phyloP scores from a whole-genome alignment of 495 filamentous ascomycete genomes.

The Apodospora peruviana region DNA sequence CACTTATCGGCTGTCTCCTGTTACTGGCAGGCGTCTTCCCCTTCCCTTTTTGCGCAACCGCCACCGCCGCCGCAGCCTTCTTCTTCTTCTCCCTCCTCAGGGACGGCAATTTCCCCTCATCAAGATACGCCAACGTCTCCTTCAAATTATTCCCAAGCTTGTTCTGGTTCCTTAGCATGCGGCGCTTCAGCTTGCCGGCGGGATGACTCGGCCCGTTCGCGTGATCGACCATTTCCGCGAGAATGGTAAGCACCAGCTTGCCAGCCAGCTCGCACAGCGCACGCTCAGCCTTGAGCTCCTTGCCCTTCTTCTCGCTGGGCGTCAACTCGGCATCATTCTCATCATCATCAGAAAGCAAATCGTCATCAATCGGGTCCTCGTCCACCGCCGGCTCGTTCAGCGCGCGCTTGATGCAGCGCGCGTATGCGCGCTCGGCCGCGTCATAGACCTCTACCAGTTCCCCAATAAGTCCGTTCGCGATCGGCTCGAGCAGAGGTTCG shows the following conservation, averaged over 20 bases:
- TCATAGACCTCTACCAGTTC: slow-evolving; percentile 70
- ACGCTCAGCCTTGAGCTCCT: slow-evolving; percentile 69
- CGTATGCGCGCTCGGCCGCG: slow-evolving; percentile 66
- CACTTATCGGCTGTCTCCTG: slow-evolving; percentile 29
- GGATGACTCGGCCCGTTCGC: slow-evolving; percentile 46
- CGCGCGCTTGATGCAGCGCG: slow-evolving; percentile 58
- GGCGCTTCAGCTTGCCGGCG: slow-evolving; percentile 55
- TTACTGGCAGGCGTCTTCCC: slow-evolving; percentile 35
- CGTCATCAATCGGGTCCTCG: slow-evolving; percentile 56
- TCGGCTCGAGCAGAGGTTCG: slow-evolving; percentile 57
- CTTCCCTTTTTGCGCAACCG: slow-evolving; percentile 34
- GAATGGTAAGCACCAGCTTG: slow-evolving; percentile 72
- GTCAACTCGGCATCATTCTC: slow-evolving; percentile 48
- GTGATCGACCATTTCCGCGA: slow-evolving; percentile 70
- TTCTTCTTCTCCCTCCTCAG: slow-evolving; percentile 30
- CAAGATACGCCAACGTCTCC: slow-evolving; percentile 70
- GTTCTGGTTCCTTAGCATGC: slow-evolving; percentile 61
- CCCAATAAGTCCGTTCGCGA: slow-evolving; percentile 50
- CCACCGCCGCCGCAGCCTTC: slow-evolving; percentile 18
- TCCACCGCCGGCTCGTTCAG: slow-evolving; percentile 64
- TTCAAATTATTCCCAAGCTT: slow-evolving; percentile 68
- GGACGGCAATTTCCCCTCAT: slow-evolving; percentile 46
- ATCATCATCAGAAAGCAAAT: slow-evolving; percentile 50
- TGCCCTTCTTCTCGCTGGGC: slow-evolving; percentile 49
- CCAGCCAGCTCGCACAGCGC: slow-evolving; percentile 77